phyloP scores from a whole-genome alignment of 768 basidiomycete genomes.

The Phaeolepiota aurea region DNA sequence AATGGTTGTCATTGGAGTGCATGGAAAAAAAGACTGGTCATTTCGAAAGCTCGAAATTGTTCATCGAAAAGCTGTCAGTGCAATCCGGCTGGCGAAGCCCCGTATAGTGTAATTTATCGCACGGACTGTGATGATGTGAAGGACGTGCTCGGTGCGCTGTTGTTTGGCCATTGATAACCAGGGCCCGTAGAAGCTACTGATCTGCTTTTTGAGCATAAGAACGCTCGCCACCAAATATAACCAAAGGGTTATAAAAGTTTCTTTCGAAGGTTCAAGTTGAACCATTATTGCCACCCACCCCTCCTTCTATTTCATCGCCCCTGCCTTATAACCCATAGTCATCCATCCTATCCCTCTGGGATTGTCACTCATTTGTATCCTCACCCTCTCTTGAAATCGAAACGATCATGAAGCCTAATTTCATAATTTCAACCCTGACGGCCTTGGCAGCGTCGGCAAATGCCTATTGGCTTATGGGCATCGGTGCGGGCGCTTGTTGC shows the following conservation, averaged over 20 bases:
- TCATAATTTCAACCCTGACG: conserved; percentile 15
- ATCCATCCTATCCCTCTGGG: conserved; percentile 7
- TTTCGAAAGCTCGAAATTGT: no score
- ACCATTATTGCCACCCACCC: neutral
- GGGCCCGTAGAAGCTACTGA: no score
- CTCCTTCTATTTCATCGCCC: neutral
- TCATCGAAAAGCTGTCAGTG: no score
- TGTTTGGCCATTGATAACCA: neutral
- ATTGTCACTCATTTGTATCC: conserved; percentile 17
- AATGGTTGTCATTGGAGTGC: no score
- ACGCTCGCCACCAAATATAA: neutral
- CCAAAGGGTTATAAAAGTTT: neutral
- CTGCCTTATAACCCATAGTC: neutral
- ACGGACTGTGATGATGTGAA: neutral
- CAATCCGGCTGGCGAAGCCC: neutral
- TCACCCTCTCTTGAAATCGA: conserved; percentile 5
- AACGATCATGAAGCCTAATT: conserved; percentile 20
- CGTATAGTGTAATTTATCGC: neutral
- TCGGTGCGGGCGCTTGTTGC: conserved; percentile 16
- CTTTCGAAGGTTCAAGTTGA: neutral
- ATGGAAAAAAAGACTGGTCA: no score
- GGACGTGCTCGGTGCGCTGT: neutral
- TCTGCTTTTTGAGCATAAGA: neutral
- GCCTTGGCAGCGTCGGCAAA: conserved; percentile 23
- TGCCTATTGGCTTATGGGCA: conserved; percentile 40